Conservation (phyloP, 208 protist species). For the Pavlovales sp. region DNA sequence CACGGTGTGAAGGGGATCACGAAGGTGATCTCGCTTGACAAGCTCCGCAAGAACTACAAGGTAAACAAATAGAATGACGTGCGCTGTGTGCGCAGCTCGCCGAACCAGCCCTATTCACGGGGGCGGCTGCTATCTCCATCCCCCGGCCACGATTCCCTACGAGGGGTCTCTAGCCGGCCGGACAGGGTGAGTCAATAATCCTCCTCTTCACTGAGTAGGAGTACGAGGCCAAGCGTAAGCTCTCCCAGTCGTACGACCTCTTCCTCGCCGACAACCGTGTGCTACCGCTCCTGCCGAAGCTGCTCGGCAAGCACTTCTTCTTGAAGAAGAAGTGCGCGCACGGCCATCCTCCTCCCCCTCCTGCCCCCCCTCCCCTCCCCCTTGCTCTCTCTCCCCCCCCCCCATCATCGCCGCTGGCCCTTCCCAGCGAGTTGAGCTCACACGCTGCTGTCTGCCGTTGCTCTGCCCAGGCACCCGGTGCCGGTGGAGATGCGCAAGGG, state of each 20-base stretch:
- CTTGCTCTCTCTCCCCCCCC: too few relatives aligned
- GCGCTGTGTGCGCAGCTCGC: too few relatives aligned
- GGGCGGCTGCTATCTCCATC: too few relatives aligned
- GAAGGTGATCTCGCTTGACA: background rate
- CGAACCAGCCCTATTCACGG: too few relatives aligned
- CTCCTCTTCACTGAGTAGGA: too few relatives aligned
- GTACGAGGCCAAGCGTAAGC: conserved; percentile 65
- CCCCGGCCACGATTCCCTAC: too few relatives aligned
- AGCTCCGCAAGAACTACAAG: background rate
- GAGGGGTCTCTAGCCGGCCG: too few relatives aligned
- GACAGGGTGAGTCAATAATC: too few relatives aligned
- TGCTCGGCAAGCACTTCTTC: conserved; percentile 60
- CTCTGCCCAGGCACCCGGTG: background rate
- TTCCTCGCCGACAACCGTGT: conserved; percentile 67
- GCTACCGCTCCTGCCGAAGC: conserved; percentile 55
- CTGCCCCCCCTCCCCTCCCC: background rate
- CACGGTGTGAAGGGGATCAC: background rate
- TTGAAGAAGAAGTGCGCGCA: conserved; percentile 54
- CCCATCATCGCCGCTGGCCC: too few relatives aligned
- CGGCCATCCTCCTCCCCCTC: background rate
- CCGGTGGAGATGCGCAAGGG: background rate
- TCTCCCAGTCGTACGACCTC: conserved; percentile 61
- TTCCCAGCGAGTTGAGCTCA: conserved; percentile 40
- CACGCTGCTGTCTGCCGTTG: conserved; percentile 11
- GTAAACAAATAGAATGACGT: too few relatives aligned